Evolutionary conservation across 2,329 filamentous ascomycete genomes (phyloP).

Genomic region (Penicillium sp.): DNA sequence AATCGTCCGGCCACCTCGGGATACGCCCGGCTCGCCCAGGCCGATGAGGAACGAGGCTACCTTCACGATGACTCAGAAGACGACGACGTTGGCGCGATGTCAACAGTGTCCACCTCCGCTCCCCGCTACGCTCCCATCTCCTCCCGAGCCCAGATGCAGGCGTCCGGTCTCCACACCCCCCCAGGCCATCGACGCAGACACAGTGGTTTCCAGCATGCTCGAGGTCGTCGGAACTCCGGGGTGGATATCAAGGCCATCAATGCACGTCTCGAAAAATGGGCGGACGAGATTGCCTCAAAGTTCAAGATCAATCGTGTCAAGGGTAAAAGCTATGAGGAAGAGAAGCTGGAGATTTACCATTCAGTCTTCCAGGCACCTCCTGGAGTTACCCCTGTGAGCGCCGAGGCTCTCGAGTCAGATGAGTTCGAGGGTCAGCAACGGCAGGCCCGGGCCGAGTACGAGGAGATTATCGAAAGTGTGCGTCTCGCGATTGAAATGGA

Average conservation of each 20-base stretch:
- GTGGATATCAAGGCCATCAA: conserved; percentile 99
- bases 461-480: conserved; percentile 87
- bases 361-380: conserved; percentile 95
- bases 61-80: conserved; percentile 67
- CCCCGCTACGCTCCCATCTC: conserved; percentile 63
- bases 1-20: conserved; percentile 71
- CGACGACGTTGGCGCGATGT: conserved; percentile 56
- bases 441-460: conserved; percentile 78
- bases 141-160: conserved; percentile 52
- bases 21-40: conserved; percentile 81
- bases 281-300: conserved; percentile 93
- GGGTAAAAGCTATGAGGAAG: conserved; percentile 72
- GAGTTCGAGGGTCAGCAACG: conserved; percentile 56
- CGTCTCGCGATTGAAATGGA: conserved; percentile 83
- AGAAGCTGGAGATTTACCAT: conserved; percentile 91
- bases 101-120: conserved; percentile 54
- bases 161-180: conserved; percentile 37
- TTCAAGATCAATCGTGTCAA: conserved; percentile 84
- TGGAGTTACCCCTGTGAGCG: conserved; percentile 74
- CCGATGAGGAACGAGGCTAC: conserved; percentile 57
- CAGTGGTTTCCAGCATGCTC: conserved; percentile 48
- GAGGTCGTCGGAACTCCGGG: conserved; percentile 71
- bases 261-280: conserved; percentile 90
- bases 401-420: conserved; percentile 65
- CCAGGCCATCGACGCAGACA: conserved; percentile 48